Base-by-base conservation (phyloP, 352 stramenopile species). In the Globisporangium cylindrosporum region DNA sequence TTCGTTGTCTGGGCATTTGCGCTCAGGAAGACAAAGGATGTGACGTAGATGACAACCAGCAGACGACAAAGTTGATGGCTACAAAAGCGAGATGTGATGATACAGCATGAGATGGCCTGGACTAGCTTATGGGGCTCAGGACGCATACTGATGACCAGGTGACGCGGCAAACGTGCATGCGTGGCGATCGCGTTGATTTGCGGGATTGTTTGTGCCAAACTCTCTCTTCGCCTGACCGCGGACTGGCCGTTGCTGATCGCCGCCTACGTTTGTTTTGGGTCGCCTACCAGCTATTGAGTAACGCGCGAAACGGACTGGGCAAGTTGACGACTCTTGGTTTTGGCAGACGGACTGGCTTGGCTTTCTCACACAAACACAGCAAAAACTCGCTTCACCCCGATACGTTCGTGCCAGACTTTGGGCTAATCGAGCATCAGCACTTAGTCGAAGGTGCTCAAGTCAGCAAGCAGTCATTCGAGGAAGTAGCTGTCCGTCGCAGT, bases 1-100 rank as follows among this genome's bases (percentile, higher is more conserved):
- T 74, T 68, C 4, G 77, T 90, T 3, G 84, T 92, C 57, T 95
- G 87, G 0, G 74, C 74, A 6, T 53, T 51, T 51, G 43, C 8
- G 43, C 18, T 24, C 1, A 51, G 18, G 43, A 24, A 51, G 43
- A 51, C 18, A 51, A 51, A 12, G 2, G 18, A 24, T 8, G 6
- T 18, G 41, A 22, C 18, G 43, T 20, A 51, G 43, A 24, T 9
- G 8, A 51, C 3, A 24, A 12, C 43, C 43, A 51, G 18, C 22
- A 51, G 43, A 24, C 10, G 18, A 24, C 7, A n/a, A 24, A n/a
- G 4, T 10, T n/a, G 41, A 46, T 20, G 38, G 6, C 12, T 4
- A 18, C 12, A 46, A 46, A 20, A 46, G 12, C 12, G 38, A 15
- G 4, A 4, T 15, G 41, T 20, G 41, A n/a, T n/a, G 41, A 1